Evolutionary conservation across 2,329 filamentous ascomycete genomes (phyloP).

Genomic region (Verticillium dahliae): DNA sequence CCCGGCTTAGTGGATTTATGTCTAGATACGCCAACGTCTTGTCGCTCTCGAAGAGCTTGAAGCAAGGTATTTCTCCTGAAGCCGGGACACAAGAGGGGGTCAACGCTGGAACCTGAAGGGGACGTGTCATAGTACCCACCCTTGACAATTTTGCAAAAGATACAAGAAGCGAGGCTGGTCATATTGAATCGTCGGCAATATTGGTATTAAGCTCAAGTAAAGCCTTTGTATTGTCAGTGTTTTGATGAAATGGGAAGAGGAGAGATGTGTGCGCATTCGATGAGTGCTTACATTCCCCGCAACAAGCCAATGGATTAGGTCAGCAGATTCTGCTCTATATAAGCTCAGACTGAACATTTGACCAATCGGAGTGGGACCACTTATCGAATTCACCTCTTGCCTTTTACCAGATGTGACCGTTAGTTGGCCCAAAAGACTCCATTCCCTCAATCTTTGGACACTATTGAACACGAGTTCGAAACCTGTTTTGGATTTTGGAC

Average conservation of each 20-base stretch:
- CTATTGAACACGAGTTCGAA: neutral
- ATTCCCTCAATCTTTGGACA: neutral
- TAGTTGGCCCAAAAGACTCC: neutral
- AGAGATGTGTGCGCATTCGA: neutral
- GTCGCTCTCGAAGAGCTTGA: constrained; percentile 94
- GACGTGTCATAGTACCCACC: constrained; percentile 37
- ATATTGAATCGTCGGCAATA: constrained; percentile 13
- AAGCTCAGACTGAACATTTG: no score
- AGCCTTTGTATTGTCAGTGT: neutral
- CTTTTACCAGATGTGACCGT: constrained; percentile 3
- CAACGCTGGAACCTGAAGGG: neutral
- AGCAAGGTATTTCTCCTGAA: constrained; percentile 85
- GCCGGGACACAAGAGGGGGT: neutral
- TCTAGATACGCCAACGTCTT: constrained; percentile 95
- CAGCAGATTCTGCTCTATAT: neutral
- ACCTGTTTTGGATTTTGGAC: neutral
- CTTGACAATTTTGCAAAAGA: constrained; percentile 99
- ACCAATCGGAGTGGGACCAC: neutral
- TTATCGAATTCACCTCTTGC: constrained; percentile 1
- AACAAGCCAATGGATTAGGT: neutral
- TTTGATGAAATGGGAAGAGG: neutral
- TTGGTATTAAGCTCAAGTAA: neutral
- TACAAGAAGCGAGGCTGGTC: constrained; percentile 61
- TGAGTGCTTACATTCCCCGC: neutral
- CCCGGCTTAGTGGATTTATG: constrained; percentile 81